Base-by-base conservation (phyloP, 768 basidiomycete genomes). In the Strobilomyces echinocephalus region DNA sequence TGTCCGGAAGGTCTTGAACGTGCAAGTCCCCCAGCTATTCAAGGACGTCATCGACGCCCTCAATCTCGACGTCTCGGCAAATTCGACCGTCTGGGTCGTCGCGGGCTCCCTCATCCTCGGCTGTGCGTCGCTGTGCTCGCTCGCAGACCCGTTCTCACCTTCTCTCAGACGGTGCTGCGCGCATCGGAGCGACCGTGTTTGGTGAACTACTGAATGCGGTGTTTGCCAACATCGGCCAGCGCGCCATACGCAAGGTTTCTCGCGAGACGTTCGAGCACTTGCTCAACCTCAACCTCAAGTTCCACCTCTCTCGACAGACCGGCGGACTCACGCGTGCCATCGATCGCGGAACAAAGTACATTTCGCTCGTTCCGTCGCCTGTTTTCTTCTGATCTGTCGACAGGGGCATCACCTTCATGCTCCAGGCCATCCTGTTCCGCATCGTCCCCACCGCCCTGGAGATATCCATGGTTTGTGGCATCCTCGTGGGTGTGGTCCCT, bases 21-120 rank as follows among this genome's bases (percentile, higher is more conserved):
- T 99, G 1, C 95, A 98, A 78, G 95, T 99, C n/a, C 97, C 97
- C 1, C 81, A 91, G 60, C 74, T 98, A 56, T 99, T 99, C 81
- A 98, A 97, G 72, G 71, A 78, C 26, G 81, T 99, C 40, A 84
- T 99, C 49, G 95, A 99, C 67, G 71, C 89, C 1, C 75, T 99
- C 57, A 97, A 97, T 63, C 75, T 98, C 31, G 84, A 88, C 26
- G 76, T 97, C 33, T 81, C 86, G 12, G 71, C 83, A 12, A 67
- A 76, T 8, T 81, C 86, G 5, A 93, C 95, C 0, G 92, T 91
- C 4, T 95, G 93, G 90, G 77, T 94, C 4, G 74, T 99, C 21
- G 92, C 87, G 0, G 97, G 97, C n/a, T 83, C 88, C 2, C 74
- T 92, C 52, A 82, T 99, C 50, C 73, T 94, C 36, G 95, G 93